Conservation (phyloP, 1,284 basidiomycete genomes). For the Tilletia setariae region DNA sequence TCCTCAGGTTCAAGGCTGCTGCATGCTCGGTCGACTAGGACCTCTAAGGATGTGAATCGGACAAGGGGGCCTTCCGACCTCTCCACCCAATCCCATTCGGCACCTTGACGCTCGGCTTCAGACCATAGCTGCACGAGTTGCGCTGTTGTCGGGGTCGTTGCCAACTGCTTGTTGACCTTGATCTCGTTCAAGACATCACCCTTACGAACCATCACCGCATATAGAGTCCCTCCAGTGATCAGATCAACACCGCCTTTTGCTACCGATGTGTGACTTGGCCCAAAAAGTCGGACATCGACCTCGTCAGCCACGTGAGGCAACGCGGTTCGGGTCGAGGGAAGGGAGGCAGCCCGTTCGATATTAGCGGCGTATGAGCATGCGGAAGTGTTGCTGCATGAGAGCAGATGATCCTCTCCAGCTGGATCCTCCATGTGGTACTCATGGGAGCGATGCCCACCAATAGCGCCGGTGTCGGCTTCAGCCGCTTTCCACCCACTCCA, state of each 20-base stretch:
- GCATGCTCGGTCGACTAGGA: constrained; percentile 36
- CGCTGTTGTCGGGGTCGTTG: background rate
- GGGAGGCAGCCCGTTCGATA: constrained; percentile 45
- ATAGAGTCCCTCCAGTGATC: constrained; percentile 24
- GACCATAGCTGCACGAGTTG: background rate
- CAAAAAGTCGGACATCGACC: constrained; percentile 32
- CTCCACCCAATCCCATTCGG: constrained; percentile 43
- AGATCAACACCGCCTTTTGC: constrained; percentile 14
- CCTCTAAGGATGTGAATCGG: constrained; percentile 28
- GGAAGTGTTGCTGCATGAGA: constrained; percentile 36
- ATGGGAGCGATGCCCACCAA: constrained; percentile 54
- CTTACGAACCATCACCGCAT: constrained; percentile 33
- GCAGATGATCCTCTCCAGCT: constrained; percentile 54
- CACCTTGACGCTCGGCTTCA: background rate
- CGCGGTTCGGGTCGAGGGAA: constrained; percentile 19
- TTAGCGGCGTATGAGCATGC: constrained; percentile 53
- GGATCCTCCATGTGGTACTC: constrained; percentile 52
- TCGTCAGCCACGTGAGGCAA: constrained; percentile 27
- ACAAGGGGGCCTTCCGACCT: constrained; percentile 41
- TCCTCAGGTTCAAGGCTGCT: constrained; percentile 32
- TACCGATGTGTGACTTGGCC: constrained; percentile 21
- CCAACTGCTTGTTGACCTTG: constrained; percentile 32
- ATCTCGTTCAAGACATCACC: constrained; percentile 33
- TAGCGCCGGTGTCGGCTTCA: constrained; percentile 55
- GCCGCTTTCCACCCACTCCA: constrained; percentile 36